Base-by-base conservation (phyloP, 768 basidiomycete genomes). In the Rhodotorula toruloides region DNA sequence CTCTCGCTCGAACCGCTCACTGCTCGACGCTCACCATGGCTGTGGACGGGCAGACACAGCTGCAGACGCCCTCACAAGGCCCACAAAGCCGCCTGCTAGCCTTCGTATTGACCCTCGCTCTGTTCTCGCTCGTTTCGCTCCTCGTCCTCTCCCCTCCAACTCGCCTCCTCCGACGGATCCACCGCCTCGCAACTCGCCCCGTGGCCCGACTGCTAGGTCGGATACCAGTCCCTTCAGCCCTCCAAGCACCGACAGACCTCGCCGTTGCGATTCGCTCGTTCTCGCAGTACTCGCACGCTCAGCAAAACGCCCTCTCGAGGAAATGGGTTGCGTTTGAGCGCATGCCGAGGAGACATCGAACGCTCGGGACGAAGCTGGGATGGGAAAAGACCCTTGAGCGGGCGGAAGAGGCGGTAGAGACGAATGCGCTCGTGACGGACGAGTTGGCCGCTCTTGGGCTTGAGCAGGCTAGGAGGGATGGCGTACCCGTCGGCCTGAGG, bases 381-480 rank as follows among this genome's bases (percentile, higher is more conserved):
- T 70, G 64, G 63, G 29, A 10, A 12, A 39, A 34, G 2, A 39
- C 32, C 19, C 47, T 70, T 25, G 29, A 11, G 17, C 5, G 31
- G 4, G 56, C 55, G 0, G 56, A 62, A 10, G 63, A 63, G 22
- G 52, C 56, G 21, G 46, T 62, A 34, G 68, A 70, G 34, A 8
- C 36, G 1, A 70, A 70, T 32, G 27, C 60, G 16, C 3, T 32
- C 42, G 57, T 70, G 39, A 54, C 60, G 29, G 68, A 65, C 46
- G 40, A 59, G 44, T 37, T 70, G 9, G 64, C 63, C 22, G 57
- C 56, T 34, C 37, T 65, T 34, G 68, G 60, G 25, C 31, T 50
- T 40, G 68, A 65, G 16, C 31, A 34, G 27, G 68, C 68, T 0
- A 44, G 48, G 53, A 19, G 55, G 19, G 56, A 58, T 25, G 64